phyloP scores from a whole-genome alignment of 768 basidiomycete species.

The Gyrodon lividus region DNA sequence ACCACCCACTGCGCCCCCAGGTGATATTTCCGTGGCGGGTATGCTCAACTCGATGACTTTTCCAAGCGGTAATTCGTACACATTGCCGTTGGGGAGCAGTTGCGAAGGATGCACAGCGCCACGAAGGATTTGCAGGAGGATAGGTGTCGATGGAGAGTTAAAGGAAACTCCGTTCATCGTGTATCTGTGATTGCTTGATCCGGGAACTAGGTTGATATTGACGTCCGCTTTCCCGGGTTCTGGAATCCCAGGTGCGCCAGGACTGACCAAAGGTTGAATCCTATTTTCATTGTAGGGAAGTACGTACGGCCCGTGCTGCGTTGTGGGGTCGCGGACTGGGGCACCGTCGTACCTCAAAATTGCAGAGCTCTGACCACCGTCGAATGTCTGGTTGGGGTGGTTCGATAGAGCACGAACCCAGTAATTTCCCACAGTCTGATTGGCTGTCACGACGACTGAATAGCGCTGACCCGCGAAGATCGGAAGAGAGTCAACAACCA shows the following conservation, averaged over 20 bases:
- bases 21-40: no score
- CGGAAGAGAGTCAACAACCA: constrained; percentile 35
- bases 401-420: constrained; percentile 36
- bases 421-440: constrained; percentile 35
- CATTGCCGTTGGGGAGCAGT: constrained; percentile 19
- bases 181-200: not conserved
- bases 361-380: constrained; percentile 36
- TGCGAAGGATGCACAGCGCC: constrained; percentile 41
- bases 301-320: constrained; percentile 11
- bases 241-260: constrained; percentile 27
- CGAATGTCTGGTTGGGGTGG: constrained; percentile 26
- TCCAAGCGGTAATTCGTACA: constrained; percentile 3
- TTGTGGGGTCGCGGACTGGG: constrained; percentile 27
- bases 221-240: constrained; percentile 28
- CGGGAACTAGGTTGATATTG: constrained; percentile 3
- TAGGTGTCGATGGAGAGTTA: constrained; percentile 41
- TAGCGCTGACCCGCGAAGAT: constrained; percentile 39
- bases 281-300: constrained; percentile 16
- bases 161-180: constrained; percentile 9
- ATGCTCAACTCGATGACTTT: constrained; percentile 16
- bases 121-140: constrained; percentile 50
- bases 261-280: constrained; percentile 11
- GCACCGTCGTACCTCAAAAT: constrained; percentile 41
- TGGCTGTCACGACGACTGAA: no score
- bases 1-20: no score